These are phyloP conservation scores for Ambrosiella cleistominuta DNA, from an alignment of 2,329 filamentous ascomycete genomes.

Conservation along the genomic window DNA sequence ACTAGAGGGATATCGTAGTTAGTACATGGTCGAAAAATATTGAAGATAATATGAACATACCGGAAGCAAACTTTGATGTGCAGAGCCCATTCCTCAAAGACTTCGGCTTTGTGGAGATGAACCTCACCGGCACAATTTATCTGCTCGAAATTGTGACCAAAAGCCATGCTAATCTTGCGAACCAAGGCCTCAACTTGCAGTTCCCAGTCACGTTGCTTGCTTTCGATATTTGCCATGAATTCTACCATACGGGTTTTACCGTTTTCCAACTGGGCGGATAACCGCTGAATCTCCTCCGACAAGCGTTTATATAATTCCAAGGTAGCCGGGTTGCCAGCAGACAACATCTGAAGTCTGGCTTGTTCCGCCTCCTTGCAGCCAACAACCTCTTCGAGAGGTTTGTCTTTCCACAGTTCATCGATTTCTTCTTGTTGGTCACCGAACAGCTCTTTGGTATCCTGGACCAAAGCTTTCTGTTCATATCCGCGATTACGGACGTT, in stretches of 20 bases:
- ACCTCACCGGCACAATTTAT: conserved; percentile 93
- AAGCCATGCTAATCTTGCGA: conserved; percentile 69
- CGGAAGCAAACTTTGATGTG: conserved; percentile 92
- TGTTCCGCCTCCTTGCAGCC: conserved; percentile 57
- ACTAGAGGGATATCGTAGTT: conserved; percentile 7
- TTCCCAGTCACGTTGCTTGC: conserved; percentile 62
- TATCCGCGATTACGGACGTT: conserved; percentile 22
- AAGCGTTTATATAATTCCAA: conserved; percentile 64
- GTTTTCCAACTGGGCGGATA: conserved; percentile 38
- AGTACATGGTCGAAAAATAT: conserved; percentile 7
- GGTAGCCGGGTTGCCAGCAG: conserved; percentile 57
- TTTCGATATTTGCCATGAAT: conserved; percentile 40
- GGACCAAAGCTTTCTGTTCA: conserved; percentile 17
- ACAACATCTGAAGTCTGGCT: conserved; percentile 62
- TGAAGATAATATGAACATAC: conserved; percentile 27
- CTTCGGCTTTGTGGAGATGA: conserved; percentile 68
- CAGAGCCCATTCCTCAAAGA: conserved; percentile 88
- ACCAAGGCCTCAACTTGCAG: conserved; percentile 64
- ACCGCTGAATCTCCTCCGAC: conserved; percentile 47
- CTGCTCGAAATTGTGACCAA: conserved; percentile 81
- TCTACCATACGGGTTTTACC: conserved; percentile 37
- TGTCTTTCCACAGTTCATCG: conserved; percentile 27
- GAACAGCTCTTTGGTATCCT: neutral
- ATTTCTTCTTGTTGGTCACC: conserved; percentile 21
- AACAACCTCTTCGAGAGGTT: conserved; percentile 46